phyloP scores from a whole-genome alignment of 176 grass and related monocot genomes.

The Cymbopogon citratus region DNA sequence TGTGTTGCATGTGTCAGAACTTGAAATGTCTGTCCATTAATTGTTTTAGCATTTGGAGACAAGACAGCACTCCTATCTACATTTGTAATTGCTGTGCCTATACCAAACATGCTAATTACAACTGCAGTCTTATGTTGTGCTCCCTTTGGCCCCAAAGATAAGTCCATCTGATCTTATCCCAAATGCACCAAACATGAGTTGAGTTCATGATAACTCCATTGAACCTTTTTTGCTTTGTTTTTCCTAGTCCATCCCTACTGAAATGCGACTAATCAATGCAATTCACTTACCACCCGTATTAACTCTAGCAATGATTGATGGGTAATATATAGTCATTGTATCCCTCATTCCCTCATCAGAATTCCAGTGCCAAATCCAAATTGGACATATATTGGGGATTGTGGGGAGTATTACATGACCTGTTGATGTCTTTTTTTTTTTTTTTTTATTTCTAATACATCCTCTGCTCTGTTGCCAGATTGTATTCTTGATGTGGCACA shows the following conservation, averaged over 20 bases:
- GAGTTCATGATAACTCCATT: not conserved
- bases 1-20: not conserved
- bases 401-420: not conserved
- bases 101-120: not conserved
- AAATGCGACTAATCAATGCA: not conserved
- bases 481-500: constrained; percentile 83
- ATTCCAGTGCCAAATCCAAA: not conserved
- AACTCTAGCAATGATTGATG: not conserved
- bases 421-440: not conserved
- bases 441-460: not conserved
- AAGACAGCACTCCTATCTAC: not conserved
- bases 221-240: not conserved
- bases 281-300: not conserved
- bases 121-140: not conserved
- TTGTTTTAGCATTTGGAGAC: not conserved
- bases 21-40: not conserved
- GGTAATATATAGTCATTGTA: not conserved
- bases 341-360: not conserved
- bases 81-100: constrained; percentile 17
- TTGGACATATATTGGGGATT: not conserved
- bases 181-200: not conserved
- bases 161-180: not conserved
- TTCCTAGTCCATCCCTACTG: not conserved
- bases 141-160: not conserved
- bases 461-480: constrained; percentile 32